phyloP scores from a whole-genome alignment of 2,329 filamentous ascomycete species.

The Fusarium virguliforme region DNA sequence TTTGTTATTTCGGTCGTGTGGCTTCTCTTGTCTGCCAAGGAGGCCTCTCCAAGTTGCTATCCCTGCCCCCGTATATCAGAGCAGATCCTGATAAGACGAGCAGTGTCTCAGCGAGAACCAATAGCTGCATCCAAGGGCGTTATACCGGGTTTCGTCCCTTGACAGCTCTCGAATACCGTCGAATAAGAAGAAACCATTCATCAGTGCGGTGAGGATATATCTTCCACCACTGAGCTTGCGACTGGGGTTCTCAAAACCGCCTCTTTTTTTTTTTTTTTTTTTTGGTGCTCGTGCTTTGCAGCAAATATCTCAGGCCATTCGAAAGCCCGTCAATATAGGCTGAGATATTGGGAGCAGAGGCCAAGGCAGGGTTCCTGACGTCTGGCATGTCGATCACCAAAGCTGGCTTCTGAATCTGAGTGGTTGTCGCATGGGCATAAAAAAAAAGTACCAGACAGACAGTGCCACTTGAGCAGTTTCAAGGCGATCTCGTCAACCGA shows the following conservation, averaged over 20 bases:
- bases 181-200: background rate
- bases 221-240: conserved; percentile 38
- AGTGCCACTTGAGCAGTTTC: conserved; percentile 18
- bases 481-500: conserved; percentile 11
- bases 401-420: conserved; percentile 24
- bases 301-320: conserved; percentile 13
- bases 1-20: conserved; percentile 9
- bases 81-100: conserved; percentile 9
- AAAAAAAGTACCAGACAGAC: conserved; percentile 5
- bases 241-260: conserved; percentile 12
- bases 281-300: background rate
- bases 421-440: conserved; percentile 13
- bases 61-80: conserved; percentile 23
- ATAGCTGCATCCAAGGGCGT: conserved; percentile 5
- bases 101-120: conserved; percentile 2
- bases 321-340: conserved; percentile 23
- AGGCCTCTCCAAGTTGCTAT: conserved; percentile 21
- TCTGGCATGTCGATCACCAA: conserved; percentile 32
- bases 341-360: conserved; percentile 19
- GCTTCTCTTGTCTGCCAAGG: conserved; percentile 1
- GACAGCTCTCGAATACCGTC: conserved; percentile 18
- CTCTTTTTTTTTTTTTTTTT: background rate
- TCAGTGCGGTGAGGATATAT: conserved; percentile 8
- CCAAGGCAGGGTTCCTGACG: conserved; percentile 27
- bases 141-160: conserved; percentile 23